These are phyloP conservation scores for Eucalyptus pauciflora DNA, from an alignment of 345 rosid genomes.

Conservation along the genomic window DNA sequence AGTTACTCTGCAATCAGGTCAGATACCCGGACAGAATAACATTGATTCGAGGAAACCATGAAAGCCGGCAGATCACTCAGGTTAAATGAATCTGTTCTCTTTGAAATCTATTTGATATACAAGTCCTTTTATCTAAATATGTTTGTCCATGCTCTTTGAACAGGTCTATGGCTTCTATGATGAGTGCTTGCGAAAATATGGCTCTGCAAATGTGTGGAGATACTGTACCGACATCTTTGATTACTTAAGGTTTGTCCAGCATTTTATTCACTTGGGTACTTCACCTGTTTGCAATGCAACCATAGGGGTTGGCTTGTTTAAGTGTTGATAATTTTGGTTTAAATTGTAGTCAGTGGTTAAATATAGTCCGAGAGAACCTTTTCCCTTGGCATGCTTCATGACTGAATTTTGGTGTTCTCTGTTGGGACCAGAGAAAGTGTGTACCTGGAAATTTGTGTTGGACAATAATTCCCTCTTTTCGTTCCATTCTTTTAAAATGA, in stretches of 20 bases:
- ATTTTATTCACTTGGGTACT: background rate
- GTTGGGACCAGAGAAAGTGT: background rate
- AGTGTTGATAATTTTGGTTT: background rate
- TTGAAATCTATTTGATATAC: background rate
- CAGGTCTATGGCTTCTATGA: conserved; percentile 98
- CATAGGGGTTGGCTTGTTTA: background rate
- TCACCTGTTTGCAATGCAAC: background rate
- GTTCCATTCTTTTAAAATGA: background rate
- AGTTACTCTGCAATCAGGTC: conserved; percentile 42
- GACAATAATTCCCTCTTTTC: background rate
- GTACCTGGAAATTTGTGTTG: background rate
- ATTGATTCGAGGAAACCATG: conserved; percentile 93
- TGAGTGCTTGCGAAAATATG: conserved; percentile 92
- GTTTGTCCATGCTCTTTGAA: background rate
- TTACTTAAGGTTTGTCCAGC: conserved; percentile 64
- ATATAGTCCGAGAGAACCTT: background rate
- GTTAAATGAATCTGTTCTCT: conserved; percentile 13
- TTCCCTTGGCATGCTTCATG: background rate
- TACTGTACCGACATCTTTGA: conserved; percentile 96
- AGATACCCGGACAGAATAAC: conserved; percentile 96
- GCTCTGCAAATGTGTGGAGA: conserved; percentile 97
- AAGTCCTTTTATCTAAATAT: background rate
- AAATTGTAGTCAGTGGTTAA: background rate
- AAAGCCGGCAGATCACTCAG: conserved; percentile 98
- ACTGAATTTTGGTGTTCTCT: background rate